Percentiles rank a stretch among this genome's conserved stretches.
These are phyloP conservation scores for Desmodesmus armatus DNA, from an alignment of 139 green algal species.

Conservation along the genomic window DNA sequence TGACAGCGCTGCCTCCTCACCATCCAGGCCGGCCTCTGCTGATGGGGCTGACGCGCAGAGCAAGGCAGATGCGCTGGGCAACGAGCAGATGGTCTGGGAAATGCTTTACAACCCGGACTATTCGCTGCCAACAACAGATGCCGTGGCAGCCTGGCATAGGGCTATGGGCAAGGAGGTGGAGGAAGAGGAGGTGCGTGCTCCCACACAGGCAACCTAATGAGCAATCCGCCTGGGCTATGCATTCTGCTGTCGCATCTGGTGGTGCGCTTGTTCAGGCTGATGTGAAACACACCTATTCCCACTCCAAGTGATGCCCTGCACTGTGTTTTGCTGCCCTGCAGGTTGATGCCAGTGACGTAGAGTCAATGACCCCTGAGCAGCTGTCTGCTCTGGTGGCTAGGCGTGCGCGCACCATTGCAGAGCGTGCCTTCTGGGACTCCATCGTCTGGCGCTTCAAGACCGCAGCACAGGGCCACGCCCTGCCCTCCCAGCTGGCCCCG, in stretches of 20 bases:
- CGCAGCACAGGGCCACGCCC: constrained; percentile 4
- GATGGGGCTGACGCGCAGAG: no score
- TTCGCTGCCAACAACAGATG: constrained; percentile 63
- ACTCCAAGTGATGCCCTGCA: no score
- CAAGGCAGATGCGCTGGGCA: constrained; percentile 45
- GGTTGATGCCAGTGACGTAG: constrained; percentile 14
- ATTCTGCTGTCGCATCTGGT: no score
- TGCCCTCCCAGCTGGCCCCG: constrained; percentile 45
- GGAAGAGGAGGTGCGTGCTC: no score
- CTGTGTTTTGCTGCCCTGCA: no score
- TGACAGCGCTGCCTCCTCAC: neutral
- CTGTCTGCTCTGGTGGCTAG: constrained; percentile 47
- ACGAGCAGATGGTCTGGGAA: constrained; percentile 76
- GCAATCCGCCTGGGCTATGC: no score
- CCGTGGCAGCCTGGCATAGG: constrained; percentile 65
- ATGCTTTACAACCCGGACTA: constrained; percentile 76
- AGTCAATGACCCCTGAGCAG: constrained; percentile 35
- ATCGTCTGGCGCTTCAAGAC: constrained; percentile 48
- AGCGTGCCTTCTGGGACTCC: constrained; percentile 83
- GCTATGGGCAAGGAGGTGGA: constrained; percentile 23
- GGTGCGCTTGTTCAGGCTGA: no score
- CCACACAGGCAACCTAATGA: no score
- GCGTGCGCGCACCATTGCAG: constrained; percentile 69
- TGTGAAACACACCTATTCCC: no score
- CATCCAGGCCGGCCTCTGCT: no score